These are phyloP conservation scores for Spongiforma sp. DNA, from an alignment of 1,284 basidiomycete species.

Conservation along the genomic window DNA sequence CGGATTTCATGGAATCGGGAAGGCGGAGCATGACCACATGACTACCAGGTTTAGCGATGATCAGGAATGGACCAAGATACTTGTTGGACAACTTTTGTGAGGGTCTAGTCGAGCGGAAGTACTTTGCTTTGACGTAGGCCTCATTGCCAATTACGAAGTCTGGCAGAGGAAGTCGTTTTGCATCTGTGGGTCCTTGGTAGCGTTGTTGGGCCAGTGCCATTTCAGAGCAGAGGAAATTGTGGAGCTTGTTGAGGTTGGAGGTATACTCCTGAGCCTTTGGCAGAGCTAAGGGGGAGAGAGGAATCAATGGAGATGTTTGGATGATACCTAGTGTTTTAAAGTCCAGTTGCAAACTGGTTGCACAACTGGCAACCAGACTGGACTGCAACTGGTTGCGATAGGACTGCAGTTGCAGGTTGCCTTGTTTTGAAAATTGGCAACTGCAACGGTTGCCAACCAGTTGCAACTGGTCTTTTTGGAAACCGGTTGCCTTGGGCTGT, in stretches of 20 bases:
- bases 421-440: no score
- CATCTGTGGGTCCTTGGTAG: neutral
- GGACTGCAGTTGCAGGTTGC: no score
- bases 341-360: no score
- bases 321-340: no score
- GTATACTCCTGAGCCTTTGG: neutral
- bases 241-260: neutral
- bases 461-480: no score
- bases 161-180: neutral
- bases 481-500: no score
- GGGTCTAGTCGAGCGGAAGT: neutral
- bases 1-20: neutral
- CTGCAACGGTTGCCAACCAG: no score
- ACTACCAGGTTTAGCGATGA: conserved; percentile 8
- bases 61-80: conserved; percentile 29
- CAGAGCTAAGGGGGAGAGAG: neutral
- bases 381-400: no score
- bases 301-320: neutral
- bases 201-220: neutral
- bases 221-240: neutral
- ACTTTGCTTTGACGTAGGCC: conserved; percentile 9
- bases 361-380: no score
- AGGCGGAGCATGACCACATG: neutral
- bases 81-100: conserved; percentile 33
- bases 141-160: conserved; percentile 3